Evolutionary conservation across 1,139 yeast species (phyloP).

Genomic region (Entelexis paramagnoliae): DNA sequence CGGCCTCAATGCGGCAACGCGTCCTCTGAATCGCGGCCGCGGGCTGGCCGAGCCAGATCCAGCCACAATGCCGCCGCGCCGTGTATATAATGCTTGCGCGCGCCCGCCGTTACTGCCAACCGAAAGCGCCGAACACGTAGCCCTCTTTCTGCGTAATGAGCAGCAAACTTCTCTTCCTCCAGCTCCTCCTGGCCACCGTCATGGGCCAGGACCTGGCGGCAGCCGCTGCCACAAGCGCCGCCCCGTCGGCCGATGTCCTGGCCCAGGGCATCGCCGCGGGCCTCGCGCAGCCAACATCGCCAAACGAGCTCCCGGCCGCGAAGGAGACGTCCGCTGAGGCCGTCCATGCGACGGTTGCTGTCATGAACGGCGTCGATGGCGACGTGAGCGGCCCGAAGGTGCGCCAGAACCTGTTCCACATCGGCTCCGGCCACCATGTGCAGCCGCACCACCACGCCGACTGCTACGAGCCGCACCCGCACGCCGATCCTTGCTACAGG

Average conservation of each 20-base stretch:
- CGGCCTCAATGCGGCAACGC: not conserved
- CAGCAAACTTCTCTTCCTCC: not conserved
- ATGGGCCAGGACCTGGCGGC: constrained; percentile 1
- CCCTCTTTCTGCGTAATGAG: not conserved
- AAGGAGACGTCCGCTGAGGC: constrained; percentile 1
- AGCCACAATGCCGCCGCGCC: not conserved
- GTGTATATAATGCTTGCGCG: not conserved
- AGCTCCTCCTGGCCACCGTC: not conserved
- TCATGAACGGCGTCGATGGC: constrained; percentile 14
- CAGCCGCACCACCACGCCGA: not conserved
- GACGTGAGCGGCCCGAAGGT: constrained; percentile 14
- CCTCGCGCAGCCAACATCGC: constrained; percentile 12
- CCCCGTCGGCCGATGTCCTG: not conserved
- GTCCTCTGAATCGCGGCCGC: not conserved
- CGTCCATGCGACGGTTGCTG: not conserved
- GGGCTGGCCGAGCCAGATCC: not conserved
- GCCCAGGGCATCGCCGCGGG: constrained; percentile 4
- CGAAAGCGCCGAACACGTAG: not conserved
- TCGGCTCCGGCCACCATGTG: constrained; percentile 11
- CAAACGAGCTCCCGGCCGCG: not conserved
- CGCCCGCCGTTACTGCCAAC: not conserved
- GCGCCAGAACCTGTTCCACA: constrained; percentile 18
- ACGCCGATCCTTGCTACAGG: not conserved
- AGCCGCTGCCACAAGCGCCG: not conserved
- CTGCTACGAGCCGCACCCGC: not conserved